Evolutionary conservation across 139 green algal genomes (phyloP).

Genomic region (Limnomonas spitsbergensis): DNA sequence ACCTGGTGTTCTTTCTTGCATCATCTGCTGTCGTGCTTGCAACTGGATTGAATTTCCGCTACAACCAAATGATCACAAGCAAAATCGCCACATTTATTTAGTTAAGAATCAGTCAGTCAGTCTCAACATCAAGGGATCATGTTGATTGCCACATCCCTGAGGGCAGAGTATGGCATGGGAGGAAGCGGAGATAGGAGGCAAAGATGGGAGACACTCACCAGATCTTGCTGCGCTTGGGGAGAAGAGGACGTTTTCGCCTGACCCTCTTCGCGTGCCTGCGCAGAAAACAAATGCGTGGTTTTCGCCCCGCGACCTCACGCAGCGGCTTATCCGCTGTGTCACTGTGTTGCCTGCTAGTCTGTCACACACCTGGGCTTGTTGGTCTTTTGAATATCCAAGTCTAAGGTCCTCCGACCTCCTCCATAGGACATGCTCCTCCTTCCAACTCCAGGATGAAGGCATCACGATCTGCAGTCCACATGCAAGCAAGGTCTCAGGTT

Average conservation of each 20-base stretch:
- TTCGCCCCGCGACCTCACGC: too few species aligned
- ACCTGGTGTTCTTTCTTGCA: slow-evolving; percentile 3
- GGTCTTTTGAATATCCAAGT: not conserved
- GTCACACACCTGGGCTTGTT: not conserved
- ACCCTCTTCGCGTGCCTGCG: too few species aligned
- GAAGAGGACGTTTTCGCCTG: too few species aligned
- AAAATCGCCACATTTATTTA: too few species aligned
- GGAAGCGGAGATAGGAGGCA: not conserved
- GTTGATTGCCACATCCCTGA: not conserved
- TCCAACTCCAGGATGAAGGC: not conserved
- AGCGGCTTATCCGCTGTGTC: too few species aligned
- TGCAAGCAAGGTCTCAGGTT: not conserved
- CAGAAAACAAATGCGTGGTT: too few species aligned
- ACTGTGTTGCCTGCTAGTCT: not conserved
- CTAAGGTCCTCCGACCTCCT: not conserved
- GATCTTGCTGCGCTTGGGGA: not conserved
- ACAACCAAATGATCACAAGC: not conserved
- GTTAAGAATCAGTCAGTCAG: not conserved
- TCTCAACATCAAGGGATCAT: not conserved
- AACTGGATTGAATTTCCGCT: slow-evolving; percentile 21
- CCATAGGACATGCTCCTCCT: not conserved
- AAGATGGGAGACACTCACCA: not conserved
- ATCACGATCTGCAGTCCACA: not conserved
- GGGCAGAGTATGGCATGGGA: not conserved
- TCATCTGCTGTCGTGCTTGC: slow-evolving; percentile 15